Evolutionary conservation across 345 rosid species (phyloP).

Genomic region (Aquilaria sinensis): DNA sequence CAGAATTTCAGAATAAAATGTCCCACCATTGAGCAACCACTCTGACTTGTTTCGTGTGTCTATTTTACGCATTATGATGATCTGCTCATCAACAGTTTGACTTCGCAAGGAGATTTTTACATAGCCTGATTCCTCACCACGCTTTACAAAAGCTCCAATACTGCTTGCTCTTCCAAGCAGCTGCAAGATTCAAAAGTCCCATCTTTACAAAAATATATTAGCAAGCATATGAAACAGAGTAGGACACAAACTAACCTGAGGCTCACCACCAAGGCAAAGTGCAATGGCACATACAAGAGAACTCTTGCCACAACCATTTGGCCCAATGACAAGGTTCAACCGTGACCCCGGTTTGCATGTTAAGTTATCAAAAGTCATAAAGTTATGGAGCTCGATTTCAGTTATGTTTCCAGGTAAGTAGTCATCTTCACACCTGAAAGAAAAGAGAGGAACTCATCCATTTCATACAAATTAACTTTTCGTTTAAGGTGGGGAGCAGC

Average conservation of each 20-base stretch:
- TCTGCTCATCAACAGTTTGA: constrained; percentile 37
- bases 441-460: not conserved
- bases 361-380: constrained; percentile 81
- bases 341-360: constrained; percentile 83
- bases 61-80: constrained; percentile 61
- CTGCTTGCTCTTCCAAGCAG: constrained; percentile 88
- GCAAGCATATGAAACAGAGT: not conserved
- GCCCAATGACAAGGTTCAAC: constrained; percentile 89
- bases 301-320: constrained; percentile 96
- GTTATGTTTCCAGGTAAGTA: constrained; percentile 80
- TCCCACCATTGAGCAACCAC: constrained; percentile 78
- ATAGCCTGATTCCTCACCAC: constrained; percentile 72
- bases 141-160: constrained; percentile 89
- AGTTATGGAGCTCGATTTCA: constrained; percentile 80
- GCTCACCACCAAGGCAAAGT: constrained; percentile 89
- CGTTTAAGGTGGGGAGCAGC: no score
- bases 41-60: constrained; percentile 82
- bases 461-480: no score
- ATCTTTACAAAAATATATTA: not conserved
- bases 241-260: constrained; percentile 48
- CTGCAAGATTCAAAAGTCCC: constrained; percentile 29
- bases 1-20: not conserved
- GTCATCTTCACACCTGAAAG: constrained; percentile 80
- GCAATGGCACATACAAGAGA: constrained; percentile 97
- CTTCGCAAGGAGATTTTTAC: constrained; percentile 79